Evolutionary conservation across 2,329 filamentous ascomycete species (phyloP).

Genomic region (Claviceps quebecensis): DNA sequence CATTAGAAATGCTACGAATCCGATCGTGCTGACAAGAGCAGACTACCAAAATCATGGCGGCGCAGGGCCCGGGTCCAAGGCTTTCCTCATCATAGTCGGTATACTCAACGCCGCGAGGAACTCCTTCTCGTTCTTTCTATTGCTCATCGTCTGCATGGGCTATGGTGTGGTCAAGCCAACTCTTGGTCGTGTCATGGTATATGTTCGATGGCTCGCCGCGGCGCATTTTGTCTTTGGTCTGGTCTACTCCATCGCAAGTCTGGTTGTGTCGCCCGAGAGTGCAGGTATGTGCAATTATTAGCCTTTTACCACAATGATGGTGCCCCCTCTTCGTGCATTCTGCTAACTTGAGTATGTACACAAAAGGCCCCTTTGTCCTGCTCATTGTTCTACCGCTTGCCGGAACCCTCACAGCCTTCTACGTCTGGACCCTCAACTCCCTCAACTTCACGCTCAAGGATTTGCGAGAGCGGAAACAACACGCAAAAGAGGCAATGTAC

Average conservation of each 20-base stretch:
- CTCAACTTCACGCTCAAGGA: constrained; percentile 93
- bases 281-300: constrained; percentile 37
- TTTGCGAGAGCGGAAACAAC: constrained; percentile 84
- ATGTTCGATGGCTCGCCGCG: constrained; percentile 78
- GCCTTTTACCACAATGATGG: too few species aligned
- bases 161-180: constrained; percentile 95
- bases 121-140: constrained; percentile 94
- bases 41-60: constrained; percentile 90
- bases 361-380: constrained; percentile 66
- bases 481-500: constrained; percentile 90
- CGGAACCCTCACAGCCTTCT: constrained; percentile 86
- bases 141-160: constrained; percentile 98
- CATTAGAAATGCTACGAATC: not conserved
- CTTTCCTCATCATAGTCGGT: constrained; percentile 80
- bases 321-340: not conserved
- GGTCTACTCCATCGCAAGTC: constrained; percentile 79
- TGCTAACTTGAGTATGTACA: constrained; percentile 9
- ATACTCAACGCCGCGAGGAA: constrained; percentile 87
- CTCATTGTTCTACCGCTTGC: constrained; percentile 88
- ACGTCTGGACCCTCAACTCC: constrained; percentile 96
- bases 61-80: constrained; percentile 68
- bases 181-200: constrained; percentile 85
- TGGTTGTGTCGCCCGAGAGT: constrained; percentile 77
- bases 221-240: constrained; percentile 92
- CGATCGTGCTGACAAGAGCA: constrained; percentile 25